Conservation (phyloP, 768 basidiomycete genomes). For the Termitomyces sp. region DNA sequence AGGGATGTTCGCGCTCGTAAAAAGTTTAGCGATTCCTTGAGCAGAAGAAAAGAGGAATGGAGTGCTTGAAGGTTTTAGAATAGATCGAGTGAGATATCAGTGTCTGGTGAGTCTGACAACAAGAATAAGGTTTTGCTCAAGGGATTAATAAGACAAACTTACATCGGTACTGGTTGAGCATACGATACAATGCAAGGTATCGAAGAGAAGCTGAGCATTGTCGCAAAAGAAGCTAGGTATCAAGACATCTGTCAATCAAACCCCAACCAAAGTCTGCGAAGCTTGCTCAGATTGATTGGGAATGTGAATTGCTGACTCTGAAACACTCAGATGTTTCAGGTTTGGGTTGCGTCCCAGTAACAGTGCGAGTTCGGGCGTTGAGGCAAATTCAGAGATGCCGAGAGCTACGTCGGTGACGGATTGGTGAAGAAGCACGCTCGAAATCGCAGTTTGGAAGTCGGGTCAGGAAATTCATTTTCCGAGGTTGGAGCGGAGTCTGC, state of each 20-base stretch:
- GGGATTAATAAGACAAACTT: neutral
- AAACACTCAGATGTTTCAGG: conserved; percentile 1
- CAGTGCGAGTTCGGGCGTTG: neutral
- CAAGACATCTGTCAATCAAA: conserved; percentile 2
- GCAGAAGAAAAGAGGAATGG: conserved; percentile 3
- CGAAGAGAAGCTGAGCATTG: neutral
- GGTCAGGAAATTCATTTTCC: neutral
- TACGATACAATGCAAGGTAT: conserved; percentile 1
- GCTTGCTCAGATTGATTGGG: conserved; percentile 4
- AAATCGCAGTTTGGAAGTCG: conserved; percentile 1
- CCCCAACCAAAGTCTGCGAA: conserved; percentile 2
- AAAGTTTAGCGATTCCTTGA: neutral
- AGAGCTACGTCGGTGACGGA: conserved; percentile 2
- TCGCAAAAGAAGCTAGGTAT: neutral
- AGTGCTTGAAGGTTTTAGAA: conserved; percentile 1
- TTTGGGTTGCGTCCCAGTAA: neutral
- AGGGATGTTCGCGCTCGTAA: neutral
- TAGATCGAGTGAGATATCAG: conserved; percentile 1
- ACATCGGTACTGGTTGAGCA: conserved; percentile 6
- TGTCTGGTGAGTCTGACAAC: neutral
- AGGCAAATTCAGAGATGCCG: neutral
- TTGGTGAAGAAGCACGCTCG: conserved; percentile 1
- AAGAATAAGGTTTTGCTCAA: neutral
- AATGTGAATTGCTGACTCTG: conserved; percentile 3
- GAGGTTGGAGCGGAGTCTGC: conserved; percentile 1